Percentiles rank a stretch among this genome's conserved stretches.
Conservation (phyloP, 2,329 filamentous ascomycete genomes). For the Aureobasidium sp. region DNA sequence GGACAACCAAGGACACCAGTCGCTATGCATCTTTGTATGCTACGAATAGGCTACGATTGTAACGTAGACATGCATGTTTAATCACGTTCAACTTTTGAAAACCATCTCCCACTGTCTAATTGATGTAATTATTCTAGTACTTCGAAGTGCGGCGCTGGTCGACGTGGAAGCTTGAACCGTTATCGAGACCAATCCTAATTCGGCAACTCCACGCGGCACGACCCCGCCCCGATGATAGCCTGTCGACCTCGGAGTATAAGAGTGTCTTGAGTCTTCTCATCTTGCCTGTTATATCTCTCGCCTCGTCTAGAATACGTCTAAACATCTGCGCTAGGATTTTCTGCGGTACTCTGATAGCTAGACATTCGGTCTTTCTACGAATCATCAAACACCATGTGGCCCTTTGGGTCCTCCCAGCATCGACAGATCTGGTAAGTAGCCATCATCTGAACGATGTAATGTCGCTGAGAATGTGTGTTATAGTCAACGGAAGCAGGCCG, state of each 20-base stretch:
- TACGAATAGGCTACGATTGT: conserved; percentile 3
- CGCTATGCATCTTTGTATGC: not conserved
- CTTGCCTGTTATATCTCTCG: not conserved
- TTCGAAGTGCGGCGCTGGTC: not conserved
- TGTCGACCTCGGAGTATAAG: not conserved
- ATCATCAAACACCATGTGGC: conserved; percentile 8
- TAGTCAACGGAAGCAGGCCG: conserved; percentile 71
- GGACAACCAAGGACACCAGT: not conserved
- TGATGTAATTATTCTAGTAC: no score
- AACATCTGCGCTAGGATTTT: no score
- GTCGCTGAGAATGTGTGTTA: not conserved
- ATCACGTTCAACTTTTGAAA: no score
- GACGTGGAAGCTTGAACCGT: not conserved
- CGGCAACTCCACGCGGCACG: not conserved
- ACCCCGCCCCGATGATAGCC: not conserved
- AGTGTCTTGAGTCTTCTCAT: not conserved
- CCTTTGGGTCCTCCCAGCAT: not conserved
- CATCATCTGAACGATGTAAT: no score
- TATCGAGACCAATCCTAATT: not conserved
- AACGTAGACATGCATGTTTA: conserved; percentile 3
- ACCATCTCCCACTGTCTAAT: no score
- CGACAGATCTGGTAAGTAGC: not conserved
- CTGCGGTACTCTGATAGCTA: no score
- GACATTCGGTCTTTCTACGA: no score
- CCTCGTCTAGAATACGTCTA: not conserved